Base-by-base conservation (phyloP, 768 basidiomycete species). In the Podaxis carcinomalis region DNA sequence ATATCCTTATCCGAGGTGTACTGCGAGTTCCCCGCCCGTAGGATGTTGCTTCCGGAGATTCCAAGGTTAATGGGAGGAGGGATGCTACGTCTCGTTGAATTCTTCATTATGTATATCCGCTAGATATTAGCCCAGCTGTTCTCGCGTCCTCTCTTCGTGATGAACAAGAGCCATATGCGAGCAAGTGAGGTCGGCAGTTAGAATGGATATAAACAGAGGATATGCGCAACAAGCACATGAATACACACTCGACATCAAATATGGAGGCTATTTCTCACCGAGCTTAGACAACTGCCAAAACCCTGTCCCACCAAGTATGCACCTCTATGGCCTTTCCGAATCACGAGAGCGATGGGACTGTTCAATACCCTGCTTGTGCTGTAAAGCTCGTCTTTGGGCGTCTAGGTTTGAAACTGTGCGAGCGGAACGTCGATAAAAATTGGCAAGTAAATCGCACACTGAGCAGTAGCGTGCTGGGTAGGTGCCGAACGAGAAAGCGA, bases 1-100 rank as follows among this genome's bases (percentile, higher is more conserved):
- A 13, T 21, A 3, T 49, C 21, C 47, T 9, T 36, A 19, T 49
- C 47, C 46, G 47, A 57, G 10, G 9, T 14, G 10, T 25, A 19
- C 27, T 11, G 56, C 11, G 56, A 28, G 10, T n/a, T 25, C 25
- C 7, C 16, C 16, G n/a, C 13, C 6, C 59, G 32, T 40, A n/a
- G 11, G 21, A 52, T 35, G 23, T 60, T 53, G 21, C 59, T 60
- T 21, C 59, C 59, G n/a, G 59, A 44, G 4, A 54, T 27, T 3
- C 59, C 51, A 19, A 55, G 59, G 25, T 61, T 44, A 46, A 61
- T 61, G 51, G 59, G 59, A 36, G 59, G 53, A 5, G 59, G 59
- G 21, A 61, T 49, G 32, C 7, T 23, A 16, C 59, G 59, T 5
- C 16, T 60, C 2, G 59, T 46, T 32, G 59, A 60, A 46, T n/a